Conservation (phyloP, 106 monocot genomes). For the Dioscorea alata region DNA sequence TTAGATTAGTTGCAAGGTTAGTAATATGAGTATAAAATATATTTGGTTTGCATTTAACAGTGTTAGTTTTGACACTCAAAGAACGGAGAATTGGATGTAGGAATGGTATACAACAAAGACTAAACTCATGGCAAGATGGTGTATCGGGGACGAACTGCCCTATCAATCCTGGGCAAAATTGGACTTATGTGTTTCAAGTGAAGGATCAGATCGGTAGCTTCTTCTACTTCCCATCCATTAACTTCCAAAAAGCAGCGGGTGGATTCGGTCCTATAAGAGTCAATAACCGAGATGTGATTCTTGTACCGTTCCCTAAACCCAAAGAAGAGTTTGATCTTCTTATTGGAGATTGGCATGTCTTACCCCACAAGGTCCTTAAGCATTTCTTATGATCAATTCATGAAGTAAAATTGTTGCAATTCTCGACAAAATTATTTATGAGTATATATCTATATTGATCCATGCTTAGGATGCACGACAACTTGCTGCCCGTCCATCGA, state of each 20-base stretch:
- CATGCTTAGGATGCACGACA: too few relatives aligned
- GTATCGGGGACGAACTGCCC: constrained; percentile 67
- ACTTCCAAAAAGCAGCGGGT: constrained; percentile 62
- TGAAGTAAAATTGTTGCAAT: constrained; percentile 12
- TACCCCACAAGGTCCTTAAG: too few relatives aligned
- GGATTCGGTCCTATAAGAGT: constrained; percentile 62
- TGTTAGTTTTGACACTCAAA: too few relatives aligned
- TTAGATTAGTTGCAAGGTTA: too few relatives aligned
- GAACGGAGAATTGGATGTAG: constrained; percentile 5
- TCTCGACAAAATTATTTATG: too few relatives aligned
- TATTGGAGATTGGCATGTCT: constrained; percentile 54
- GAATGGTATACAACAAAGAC: constrained; percentile 75
- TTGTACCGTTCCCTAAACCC: constrained; percentile 55
- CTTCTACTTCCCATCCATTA: constrained; percentile 74
- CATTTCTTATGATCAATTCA: constrained; percentile 33
- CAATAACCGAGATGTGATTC: constrained; percentile 50
- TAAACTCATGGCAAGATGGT: constrained; percentile 65
- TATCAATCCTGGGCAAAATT: constrained; percentile 62
- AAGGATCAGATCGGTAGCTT: constrained; percentile 78
- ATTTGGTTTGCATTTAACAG: too few relatives aligned
- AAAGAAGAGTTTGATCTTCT: constrained; percentile 60
- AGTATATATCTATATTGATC: too few relatives aligned
- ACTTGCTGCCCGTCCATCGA: too few relatives aligned
- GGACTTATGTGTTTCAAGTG: constrained; percentile 58
- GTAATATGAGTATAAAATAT: too few relatives aligned